Evolutionary conservation across 352 stramenopile species (phyloP).

Genomic region (Nothophytophthora sp.): DNA sequence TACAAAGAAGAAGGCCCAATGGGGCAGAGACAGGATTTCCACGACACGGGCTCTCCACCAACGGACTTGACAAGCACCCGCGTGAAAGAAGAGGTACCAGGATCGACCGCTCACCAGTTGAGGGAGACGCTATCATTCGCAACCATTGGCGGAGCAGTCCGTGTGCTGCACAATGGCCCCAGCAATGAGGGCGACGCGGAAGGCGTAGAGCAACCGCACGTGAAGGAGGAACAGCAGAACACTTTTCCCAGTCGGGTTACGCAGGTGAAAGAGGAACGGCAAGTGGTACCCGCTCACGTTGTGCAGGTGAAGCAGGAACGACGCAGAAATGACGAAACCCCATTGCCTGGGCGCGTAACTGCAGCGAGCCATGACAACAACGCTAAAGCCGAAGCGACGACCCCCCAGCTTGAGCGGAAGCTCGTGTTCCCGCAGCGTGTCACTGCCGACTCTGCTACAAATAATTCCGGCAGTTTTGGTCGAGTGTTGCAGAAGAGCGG

Average conservation of each 20-base stretch:
- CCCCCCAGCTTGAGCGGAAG: conserved; percentile 6
- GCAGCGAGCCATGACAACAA: not conserved
- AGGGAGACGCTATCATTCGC: conserved; percentile 27
- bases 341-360: not conserved
- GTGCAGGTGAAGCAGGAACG: conserved; percentile 7
- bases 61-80: too few relatives aligned
- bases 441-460: conserved; percentile 23
- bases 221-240: not conserved
- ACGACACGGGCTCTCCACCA: too few relatives aligned
- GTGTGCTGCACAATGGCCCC: conserved; percentile 4
- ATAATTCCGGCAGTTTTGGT: conserved; percentile 11
- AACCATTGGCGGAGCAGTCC: conserved; percentile 15
- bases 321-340: too few relatives aligned
- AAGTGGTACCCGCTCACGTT: not conserved
- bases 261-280: conserved; percentile 7
- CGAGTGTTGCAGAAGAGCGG: conserved; percentile 10
- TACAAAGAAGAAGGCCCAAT: too few relatives aligned
- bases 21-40: too few relatives aligned
- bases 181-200: not conserved
- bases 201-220: conserved; percentile 1
- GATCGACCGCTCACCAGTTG: not conserved
- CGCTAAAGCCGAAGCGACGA: not conserved
- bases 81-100: conserved; percentile 9
- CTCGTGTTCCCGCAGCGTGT: conserved; percentile 39
- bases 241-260: not conserved